phyloP scores from a whole-genome alignment of 2,329 filamentous ascomycete species.

The Dactylonectria macrodidyma region DNA sequence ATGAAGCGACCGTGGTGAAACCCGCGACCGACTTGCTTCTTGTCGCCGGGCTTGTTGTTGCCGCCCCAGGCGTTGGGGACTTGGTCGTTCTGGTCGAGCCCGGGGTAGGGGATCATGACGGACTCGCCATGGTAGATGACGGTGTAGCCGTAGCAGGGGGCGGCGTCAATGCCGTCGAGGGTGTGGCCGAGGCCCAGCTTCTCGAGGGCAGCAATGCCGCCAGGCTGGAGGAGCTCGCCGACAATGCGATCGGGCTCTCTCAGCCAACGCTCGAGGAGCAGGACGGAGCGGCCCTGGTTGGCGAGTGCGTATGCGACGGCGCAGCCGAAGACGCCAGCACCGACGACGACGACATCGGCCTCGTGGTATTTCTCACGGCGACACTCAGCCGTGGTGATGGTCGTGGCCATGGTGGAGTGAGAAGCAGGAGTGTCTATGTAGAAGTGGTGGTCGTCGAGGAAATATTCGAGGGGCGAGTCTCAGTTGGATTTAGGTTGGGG shows the following conservation, averaged over 20 bases:
- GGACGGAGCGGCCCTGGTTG: slow-evolving; percentile 90
- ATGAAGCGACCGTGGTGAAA: slow-evolving; percentile 99
- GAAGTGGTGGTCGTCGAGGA: slow-evolving; percentile 18
- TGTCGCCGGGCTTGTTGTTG: slow-evolving; percentile 50
- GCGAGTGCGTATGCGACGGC: slow-evolving; percentile 88
- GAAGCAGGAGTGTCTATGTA: slow-evolving; percentile 24
- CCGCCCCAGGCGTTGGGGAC: slow-evolving; percentile 56
- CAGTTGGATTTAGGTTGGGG: slow-evolving; percentile 20
- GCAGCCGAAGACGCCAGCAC: slow-evolving; percentile 91
- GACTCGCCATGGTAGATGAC: slow-evolving; percentile 84
- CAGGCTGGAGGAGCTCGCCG: slow-evolving; percentile 94
- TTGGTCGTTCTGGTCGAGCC: slow-evolving; percentile 64
- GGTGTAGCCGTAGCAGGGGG: slow-evolving; percentile 88
- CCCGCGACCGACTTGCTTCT: slow-evolving; percentile 76
- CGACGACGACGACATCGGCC: slow-evolving; percentile 90
- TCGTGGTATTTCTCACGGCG: slow-evolving; percentile 72
- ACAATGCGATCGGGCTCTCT: slow-evolving; percentile 97
- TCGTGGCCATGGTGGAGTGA: slow-evolving; percentile 51
- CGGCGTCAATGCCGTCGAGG: slow-evolving; percentile 89
- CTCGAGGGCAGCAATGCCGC: slow-evolving; percentile 85
- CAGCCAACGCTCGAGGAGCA: slow-evolving; percentile 89
- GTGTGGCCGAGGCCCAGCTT: slow-evolving; percentile 86
- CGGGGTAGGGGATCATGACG: slow-evolving; percentile 85
- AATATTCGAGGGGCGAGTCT: slow-evolving; percentile 38
- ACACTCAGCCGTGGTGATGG: slow-evolving; percentile 56